Conservation (phyloP, 768 basidiomycete genomes). For the Lactifluus echinatus region DNA sequence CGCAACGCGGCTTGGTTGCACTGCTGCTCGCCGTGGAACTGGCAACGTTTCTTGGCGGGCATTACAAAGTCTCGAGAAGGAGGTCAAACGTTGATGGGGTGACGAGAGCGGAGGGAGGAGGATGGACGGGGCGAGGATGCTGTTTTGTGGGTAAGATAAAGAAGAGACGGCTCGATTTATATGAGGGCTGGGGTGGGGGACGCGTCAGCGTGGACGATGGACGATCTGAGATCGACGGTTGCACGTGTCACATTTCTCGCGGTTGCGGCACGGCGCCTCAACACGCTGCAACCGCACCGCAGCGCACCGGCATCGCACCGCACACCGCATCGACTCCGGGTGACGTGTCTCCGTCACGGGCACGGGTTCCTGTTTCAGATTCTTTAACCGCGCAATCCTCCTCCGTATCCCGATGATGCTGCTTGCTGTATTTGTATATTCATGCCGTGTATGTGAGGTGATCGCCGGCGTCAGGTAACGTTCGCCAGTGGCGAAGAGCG, state of each 20-base stretch:
- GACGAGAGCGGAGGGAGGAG: not conserved
- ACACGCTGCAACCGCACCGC: slow-evolving; percentile 1
- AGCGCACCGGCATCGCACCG: too few relatives aligned
- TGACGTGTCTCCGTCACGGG: not conserved
- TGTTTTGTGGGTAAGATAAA: not conserved
- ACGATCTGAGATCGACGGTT: slow-evolving; percentile 19
- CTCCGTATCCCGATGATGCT: not conserved
- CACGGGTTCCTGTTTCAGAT: slow-evolving; percentile 7
- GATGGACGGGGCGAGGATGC: not conserved
- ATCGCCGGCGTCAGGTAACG: not conserved
- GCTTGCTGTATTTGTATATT: too few relatives aligned
- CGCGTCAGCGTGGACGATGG: slow-evolving; percentile 21
- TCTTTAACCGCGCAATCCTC: not conserved
- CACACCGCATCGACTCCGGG: not conserved
- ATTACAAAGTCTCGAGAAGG: too few relatives aligned
- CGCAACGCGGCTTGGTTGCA: slow-evolving; percentile 77
- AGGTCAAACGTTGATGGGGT: too few relatives aligned
- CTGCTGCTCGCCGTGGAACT: slow-evolving; percentile 46
- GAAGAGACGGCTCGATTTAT: slow-evolving; percentile 13
- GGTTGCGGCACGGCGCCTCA: slow-evolving; percentile 5
- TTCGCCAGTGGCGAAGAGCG: too few relatives aligned
- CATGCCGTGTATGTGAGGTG: not conserved
- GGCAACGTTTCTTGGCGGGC: slow-evolving; percentile 85
- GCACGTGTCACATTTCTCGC: slow-evolving; percentile 3
- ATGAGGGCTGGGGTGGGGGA: slow-evolving; percentile 13